These are phyloP conservation scores for Aspergillus sp. DNA, from an alignment of 2,329 filamentous ascomycete species.

Conservation along the genomic window DNA sequence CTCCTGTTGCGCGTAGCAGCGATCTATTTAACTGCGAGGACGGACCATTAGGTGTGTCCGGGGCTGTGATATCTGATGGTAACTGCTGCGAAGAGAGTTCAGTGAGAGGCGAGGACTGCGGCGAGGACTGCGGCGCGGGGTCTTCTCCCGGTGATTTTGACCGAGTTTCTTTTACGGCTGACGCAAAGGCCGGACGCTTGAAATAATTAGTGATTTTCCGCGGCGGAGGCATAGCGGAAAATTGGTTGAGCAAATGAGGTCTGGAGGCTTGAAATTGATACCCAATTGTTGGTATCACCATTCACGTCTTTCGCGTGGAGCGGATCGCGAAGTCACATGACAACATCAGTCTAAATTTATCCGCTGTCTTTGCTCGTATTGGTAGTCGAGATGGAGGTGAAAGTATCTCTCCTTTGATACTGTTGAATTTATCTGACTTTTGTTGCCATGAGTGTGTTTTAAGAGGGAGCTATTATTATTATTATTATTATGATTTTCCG, in stretches of 20 bases:
- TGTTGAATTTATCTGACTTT: too few species aligned
- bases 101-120: slow-evolving; percentile 29
- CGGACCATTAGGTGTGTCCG: slow-evolving; percentile 16
- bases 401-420: background rate
- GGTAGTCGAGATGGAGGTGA: background rate
- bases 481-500: too few species aligned
- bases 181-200: slow-evolving; percentile 33
- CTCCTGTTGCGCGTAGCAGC: background rate
- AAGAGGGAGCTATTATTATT: too few species aligned
- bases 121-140: slow-evolving; percentile 28
- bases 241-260: background rate
- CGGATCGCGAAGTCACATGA: slow-evolving; percentile 24
- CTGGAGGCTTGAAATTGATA: background rate
- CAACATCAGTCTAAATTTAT: background rate
- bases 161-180: background rate
- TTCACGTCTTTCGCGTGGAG: slow-evolving; percentile 14
- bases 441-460: too few species aligned
- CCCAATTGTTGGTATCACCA: background rate
- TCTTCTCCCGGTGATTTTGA: slow-evolving; percentile 6
- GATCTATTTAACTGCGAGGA: slow-evolving; percentile 19
- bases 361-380: background rate
- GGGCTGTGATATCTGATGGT: slow-evolving; percentile 17
- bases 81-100: slow-evolving; percentile 27
- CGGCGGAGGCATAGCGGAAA: slow-evolving; percentile 24
- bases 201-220: slow-evolving; percentile 50